These are phyloP conservation scores for Cenchrus americanus DNA, from an alignment of 176 grass and related monocot genomes.

Conservation along the genomic window DNA sequence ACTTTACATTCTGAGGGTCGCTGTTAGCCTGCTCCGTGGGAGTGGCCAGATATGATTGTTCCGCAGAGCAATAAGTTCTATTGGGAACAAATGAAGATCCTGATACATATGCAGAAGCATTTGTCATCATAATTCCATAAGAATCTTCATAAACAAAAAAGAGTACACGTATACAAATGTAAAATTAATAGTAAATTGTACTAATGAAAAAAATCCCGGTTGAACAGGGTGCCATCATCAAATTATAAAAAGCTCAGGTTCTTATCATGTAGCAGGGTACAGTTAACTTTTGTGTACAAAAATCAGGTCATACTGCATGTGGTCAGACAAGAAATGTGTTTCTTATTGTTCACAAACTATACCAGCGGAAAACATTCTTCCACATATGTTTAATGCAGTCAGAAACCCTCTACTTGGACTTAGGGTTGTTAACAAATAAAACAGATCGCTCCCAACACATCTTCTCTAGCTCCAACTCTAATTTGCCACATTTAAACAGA, in stretches of 20 bases:
- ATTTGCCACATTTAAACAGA: neutral
- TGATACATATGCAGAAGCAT: constrained; percentile 28
- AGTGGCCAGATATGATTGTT: constrained; percentile 19
- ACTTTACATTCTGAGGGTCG: constrained; percentile 20
- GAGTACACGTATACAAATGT: neutral
- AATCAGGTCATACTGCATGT: neutral
- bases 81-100: constrained; percentile 40
- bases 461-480: neutral
- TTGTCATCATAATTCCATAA: constrained; percentile 35
- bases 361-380: neutral
- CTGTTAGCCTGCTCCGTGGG: constrained; percentile 17
- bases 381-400: neutral
- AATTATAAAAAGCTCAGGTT: constrained; percentile 23
- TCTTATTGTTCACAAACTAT: neutral
- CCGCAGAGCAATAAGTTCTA: constrained; percentile 5
- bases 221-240: neutral
- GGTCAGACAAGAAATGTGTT: neutral
- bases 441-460: neutral
- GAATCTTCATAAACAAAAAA: constrained; percentile 26
- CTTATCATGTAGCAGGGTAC: neutral
- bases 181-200: neutral
- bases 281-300: neutral
- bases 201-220: neutral
- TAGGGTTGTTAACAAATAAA: neutral
- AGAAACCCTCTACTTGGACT: constrained; percentile 1